Evolutionary conservation across 1,284 basidiomycete species (phyloP).

Genomic region (Schizopora paradoxa): DNA sequence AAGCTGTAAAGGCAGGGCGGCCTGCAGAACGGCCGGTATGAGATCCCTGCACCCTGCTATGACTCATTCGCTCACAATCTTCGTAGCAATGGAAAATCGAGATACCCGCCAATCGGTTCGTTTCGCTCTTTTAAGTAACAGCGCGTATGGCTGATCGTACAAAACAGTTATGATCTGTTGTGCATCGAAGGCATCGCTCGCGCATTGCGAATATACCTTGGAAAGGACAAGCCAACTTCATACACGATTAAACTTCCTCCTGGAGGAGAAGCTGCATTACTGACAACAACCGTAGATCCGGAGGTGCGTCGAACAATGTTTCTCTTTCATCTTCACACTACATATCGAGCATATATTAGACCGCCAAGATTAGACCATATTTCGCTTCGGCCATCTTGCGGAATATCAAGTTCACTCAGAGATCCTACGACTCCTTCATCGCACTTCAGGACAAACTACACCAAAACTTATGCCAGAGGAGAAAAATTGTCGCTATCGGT

Average conservation of each 20-base stretch:
- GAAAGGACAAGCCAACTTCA: constrained; percentile 61
- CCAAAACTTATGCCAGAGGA: constrained; percentile 87
- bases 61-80: constrained; percentile 2
- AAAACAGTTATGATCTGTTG: constrained; percentile 86
- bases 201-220: constrained; percentile 83
- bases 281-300: constrained; percentile 64
- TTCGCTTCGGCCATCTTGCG: constrained; percentile 91
- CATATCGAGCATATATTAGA: constrained; percentile 39
- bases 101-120: constrained; percentile 86
- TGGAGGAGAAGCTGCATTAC: constrained; percentile 57
- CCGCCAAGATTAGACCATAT: constrained; percentile 79
- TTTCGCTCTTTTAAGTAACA: constrained; percentile 11
- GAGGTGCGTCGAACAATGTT: constrained; percentile 47
- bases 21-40: constrained; percentile 78
- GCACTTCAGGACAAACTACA: constrained; percentile 98
- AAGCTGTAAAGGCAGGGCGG: constrained; percentile 73
- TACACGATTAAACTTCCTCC: constrained; percentile 70
- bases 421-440: constrained; percentile 95
- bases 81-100: constrained; percentile 95
- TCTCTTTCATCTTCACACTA: constrained; percentile 1
- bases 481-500: constrained; percentile 93
- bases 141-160: constrained; percentile 23
- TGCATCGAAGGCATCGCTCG: constrained; percentile 96
- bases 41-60: constrained; percentile 13
- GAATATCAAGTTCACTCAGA: constrained; percentile 82